phyloP scores from a whole-genome alignment of 352 stramenopile species.

The Phytophthora colocasiae region DNA sequence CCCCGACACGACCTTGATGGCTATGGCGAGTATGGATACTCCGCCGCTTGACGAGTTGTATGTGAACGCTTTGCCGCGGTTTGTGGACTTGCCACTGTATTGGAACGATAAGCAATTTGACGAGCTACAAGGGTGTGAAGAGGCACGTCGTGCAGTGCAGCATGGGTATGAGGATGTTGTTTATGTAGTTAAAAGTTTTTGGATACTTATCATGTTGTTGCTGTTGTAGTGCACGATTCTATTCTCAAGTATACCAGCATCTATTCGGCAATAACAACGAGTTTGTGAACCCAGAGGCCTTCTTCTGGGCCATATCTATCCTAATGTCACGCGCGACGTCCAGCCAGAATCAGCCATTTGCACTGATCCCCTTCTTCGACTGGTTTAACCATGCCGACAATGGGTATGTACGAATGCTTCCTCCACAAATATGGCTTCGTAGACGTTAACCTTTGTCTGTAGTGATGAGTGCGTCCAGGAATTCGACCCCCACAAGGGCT shows the following conservation, averaged over 20 bases:
- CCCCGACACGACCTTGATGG: slow-evolving; percentile 22
- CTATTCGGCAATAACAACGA: slow-evolving; percentile 67
- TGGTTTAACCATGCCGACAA: slow-evolving; percentile 84
- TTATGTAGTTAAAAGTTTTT: background rate
- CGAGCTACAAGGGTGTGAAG: slow-evolving; percentile 67
- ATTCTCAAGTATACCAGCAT: slow-evolving; percentile 73
- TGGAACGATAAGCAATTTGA: slow-evolving; percentile 71
- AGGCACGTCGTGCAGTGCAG: slow-evolving; percentile 63
- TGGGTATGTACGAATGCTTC: slow-evolving; percentile 37
- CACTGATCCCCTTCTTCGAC: slow-evolving; percentile 88
- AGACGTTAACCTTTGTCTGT: background rate
- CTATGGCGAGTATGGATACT: slow-evolving; percentile 20
- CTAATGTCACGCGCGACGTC: slow-evolving; percentile 86
- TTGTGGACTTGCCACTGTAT: slow-evolving; percentile 73
- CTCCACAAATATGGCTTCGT: background rate
- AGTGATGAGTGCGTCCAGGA: slow-evolving; percentile 74
- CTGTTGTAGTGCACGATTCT: slow-evolving; percentile 58
- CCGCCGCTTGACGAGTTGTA: slow-evolving; percentile 61
- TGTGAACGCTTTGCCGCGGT: slow-evolving; percentile 57
- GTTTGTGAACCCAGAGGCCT: slow-evolving; percentile 63
- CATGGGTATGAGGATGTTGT: slow-evolving; percentile 49
- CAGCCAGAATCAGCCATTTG: slow-evolving; percentile 75
- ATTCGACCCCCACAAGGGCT: slow-evolving; percentile 64
- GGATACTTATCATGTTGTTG: slow-evolving; percentile 3
- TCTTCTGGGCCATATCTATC: slow-evolving; percentile 85